A percentile compares a stretch with the other conserved stretches of the same genome.
These are phyloP conservation scores for Rhizoctonia solani DNA, from an alignment of 1,284 basidiomycete species.

Conservation along the genomic window DNA sequence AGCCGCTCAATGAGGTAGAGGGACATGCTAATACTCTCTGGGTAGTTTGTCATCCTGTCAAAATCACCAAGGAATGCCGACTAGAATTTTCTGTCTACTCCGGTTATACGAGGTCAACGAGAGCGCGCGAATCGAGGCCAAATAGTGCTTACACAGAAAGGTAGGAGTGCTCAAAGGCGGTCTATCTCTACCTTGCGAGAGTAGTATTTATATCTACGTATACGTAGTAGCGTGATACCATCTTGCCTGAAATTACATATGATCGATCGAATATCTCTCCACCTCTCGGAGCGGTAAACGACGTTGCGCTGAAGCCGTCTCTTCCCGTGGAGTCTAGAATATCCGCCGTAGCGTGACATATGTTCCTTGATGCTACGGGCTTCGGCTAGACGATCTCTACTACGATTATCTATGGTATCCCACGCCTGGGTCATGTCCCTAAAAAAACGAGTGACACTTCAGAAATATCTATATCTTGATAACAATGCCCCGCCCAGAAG, in stretches of 20 bases:
- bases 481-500: too few relatives aligned
- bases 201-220: conserved; percentile 5
- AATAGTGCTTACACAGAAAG: not conserved
- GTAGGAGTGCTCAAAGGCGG: not conserved
- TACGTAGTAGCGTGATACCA: not conserved
- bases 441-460: not conserved
- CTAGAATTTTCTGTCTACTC: not conserved
- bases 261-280: not conserved
- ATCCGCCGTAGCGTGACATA: not conserved
- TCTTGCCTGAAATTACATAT: not conserved
- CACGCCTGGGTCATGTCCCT: conserved; percentile 1
- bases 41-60: conserved; percentile 13
- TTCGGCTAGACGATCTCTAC: not conserved
- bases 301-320: conserved; percentile 20
- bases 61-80: conserved; percentile 3
- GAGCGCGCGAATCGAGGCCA: not conserved
- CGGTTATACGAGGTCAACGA: conserved; percentile 2
- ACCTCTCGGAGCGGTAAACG: conserved; percentile 10
- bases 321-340: not conserved
- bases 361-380: not conserved
- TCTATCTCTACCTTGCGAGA: conserved; percentile 8
- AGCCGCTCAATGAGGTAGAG: conserved; percentile 33
- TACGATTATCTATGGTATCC: not conserved
- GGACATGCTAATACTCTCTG: conserved; percentile 21
- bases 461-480: too few relatives aligned